These are phyloP conservation scores for Linanthus parryae DNA, from an alignment of 148 eudicot genomes.

Conservation along the genomic window DNA sequence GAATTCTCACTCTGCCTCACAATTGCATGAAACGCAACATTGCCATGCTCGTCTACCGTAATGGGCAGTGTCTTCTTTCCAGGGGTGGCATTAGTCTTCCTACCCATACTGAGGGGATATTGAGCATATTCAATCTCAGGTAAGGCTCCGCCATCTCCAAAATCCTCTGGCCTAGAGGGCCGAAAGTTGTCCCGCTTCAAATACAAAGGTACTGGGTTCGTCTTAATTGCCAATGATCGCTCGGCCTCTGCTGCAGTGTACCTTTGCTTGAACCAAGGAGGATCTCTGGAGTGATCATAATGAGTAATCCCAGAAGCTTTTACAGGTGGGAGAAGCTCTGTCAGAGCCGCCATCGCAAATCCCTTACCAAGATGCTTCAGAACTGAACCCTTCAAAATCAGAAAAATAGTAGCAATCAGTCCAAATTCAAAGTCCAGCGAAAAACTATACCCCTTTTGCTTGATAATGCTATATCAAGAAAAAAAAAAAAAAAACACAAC, in stretches of 20 bases:
- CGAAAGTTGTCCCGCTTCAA: slow-evolving; percentile 40
- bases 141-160: slow-evolving; percentile 76
- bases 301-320: slow-evolving; percentile 34
- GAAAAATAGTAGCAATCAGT: too few species aligned
- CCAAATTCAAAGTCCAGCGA: too few species aligned
- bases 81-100: slow-evolving; percentile 28
- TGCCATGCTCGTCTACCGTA: slow-evolving; percentile 57
- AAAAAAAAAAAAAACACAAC: too few species aligned
- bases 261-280: slow-evolving; percentile 1
- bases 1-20: slow-evolving; percentile 66
- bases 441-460: too few species aligned
- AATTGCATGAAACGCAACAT: slow-evolving; percentile 62
- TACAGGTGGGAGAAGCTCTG: slow-evolving; percentile 56
- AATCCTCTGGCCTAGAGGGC: slow-evolving; percentile 56
- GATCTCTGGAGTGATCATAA: slow-evolving; percentile 75
- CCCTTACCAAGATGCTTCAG: too few species aligned
- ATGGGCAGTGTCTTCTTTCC: slow-evolving; percentile 50
- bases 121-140: slow-evolving; percentile 64
- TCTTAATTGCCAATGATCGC: slow-evolving; percentile 17
- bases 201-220: slow-evolving; percentile 34
- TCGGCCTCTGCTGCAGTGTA: neutral
- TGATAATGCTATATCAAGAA: too few species aligned
- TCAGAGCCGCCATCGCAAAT: slow-evolving; percentile 49
- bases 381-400: too few species aligned
- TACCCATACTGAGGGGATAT: slow-evolving; percentile 67